These are phyloP conservation scores for Penicillium sp. DNA, from an alignment of 2,329 filamentous ascomycete genomes.

Conservation along the genomic window DNA sequence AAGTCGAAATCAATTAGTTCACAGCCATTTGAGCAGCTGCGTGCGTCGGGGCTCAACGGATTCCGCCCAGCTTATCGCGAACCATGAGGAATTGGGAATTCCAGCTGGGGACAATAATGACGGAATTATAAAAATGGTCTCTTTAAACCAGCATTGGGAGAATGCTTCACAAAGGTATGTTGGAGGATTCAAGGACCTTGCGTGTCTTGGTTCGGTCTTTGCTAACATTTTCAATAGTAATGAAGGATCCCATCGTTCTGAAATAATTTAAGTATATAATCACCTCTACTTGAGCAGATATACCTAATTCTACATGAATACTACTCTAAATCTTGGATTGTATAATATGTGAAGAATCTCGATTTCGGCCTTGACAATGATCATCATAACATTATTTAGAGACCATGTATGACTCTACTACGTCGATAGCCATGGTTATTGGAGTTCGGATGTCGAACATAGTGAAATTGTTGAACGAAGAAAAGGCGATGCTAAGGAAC, in stretches of 20 bases:
- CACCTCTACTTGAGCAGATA: not conserved
- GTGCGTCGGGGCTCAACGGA: conserved; percentile 12
- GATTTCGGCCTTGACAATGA: too few species aligned
- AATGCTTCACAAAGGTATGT: conserved; percentile 7
- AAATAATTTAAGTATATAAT: conserved; percentile 1
- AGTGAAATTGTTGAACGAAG: too few species aligned
- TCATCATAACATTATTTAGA: too few species aligned
- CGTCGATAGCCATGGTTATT: too few species aligned
- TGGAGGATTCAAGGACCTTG: not conserved
- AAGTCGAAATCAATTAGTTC: conserved; percentile 1
- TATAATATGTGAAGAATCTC: too few species aligned
- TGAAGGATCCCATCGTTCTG: not conserved
- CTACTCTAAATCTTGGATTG: not conserved
- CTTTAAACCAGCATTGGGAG: conserved; percentile 14
- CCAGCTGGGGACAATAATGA: conserved; percentile 5
- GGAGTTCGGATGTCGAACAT: too few species aligned
- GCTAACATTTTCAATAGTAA: not conserved
- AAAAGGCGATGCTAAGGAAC: too few species aligned
- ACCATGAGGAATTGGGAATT: conserved; percentile 2
- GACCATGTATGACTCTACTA: too few species aligned
- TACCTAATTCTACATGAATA: not conserved
- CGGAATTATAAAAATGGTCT: conserved; percentile 13
- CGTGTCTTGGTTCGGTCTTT: not conserved
- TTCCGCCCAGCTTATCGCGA: conserved; percentile 6
- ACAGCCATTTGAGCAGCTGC: conserved; percentile 9